phyloP scores from a whole-genome alignment of 768 basidiomycete species.

The Suillus subluteus region DNA sequence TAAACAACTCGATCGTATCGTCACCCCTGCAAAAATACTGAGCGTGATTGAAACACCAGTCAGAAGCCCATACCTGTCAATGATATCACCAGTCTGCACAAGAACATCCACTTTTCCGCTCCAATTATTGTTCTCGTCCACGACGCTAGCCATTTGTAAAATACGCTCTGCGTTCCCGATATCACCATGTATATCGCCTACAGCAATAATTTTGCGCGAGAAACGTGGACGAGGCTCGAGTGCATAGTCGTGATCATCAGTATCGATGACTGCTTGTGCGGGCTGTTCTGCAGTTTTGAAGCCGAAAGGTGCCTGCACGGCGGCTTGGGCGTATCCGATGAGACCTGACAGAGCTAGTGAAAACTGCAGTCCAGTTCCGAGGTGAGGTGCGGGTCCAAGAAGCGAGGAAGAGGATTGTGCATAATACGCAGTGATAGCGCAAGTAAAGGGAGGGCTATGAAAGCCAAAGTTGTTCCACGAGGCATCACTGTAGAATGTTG shows the following conservation, averaged over 20 bases:
- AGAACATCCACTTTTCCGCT: constrained; percentile 81
- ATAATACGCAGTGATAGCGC: constrained; percentile 33
- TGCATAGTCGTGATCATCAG: not conserved
- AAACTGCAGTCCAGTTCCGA: constrained; percentile 26
- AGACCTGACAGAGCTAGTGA: constrained; percentile 31
- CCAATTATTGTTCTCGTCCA: constrained; percentile 78
- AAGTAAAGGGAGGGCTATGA: constrained; percentile 28
- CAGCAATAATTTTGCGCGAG: constrained; percentile 70
- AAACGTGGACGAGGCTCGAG: constrained; percentile 35
- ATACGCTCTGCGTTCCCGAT: constrained; percentile 78
- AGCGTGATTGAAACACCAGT: constrained; percentile 13
- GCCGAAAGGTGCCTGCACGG: constrained; percentile 25
- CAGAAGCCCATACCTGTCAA: constrained; percentile 67
- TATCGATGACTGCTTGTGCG: constrained; percentile 12
- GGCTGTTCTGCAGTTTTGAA: constrained; percentile 16
- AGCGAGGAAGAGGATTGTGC: constrained; percentile 35
- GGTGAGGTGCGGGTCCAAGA: constrained; percentile 36
- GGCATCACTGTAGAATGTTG: constrained; percentile 21
- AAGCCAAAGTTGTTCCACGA: constrained; percentile 22
- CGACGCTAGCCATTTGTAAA: constrained; percentile 77
- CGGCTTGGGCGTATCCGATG: constrained; percentile 28
- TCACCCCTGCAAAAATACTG: constrained; percentile 60
- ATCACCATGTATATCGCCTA: constrained; percentile 94
- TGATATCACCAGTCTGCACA: constrained; percentile 96
- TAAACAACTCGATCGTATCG: constrained; percentile 86